Evolutionary conservation across 345 rosid species (phyloP), one percentile per base, ranked within the genome.

Genomic region (Nephelium lappaceum): DNA sequence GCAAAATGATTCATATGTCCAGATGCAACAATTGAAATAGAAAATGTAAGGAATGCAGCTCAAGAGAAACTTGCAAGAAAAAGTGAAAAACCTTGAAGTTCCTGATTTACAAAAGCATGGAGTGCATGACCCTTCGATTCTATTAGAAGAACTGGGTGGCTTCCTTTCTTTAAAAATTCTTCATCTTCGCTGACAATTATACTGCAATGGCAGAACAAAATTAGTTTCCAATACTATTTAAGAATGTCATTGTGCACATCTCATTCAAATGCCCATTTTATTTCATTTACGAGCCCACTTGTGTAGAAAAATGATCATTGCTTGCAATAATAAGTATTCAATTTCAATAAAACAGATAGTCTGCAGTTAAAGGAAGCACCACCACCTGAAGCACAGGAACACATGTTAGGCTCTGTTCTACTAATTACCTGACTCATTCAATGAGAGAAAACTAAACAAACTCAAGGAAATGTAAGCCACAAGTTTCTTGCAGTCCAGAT

Each of bases 111-210:
- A 82, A 93, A 96, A 77, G 81, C 90, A 87, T 91, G 97, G 79
- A 94, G 91, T 62, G 94, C 94, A 83, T 93, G 97, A n/a, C 98
- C 99, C 81, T 90, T 87, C 53, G 99, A 96, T 76, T 94, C 98
- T 72, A 96, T 88, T 74, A 87, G 74, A 51, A 94, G 95, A 83
- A 87, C 82, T 8, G 95, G 89, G 21, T 21, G 74, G 75, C 82
- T 86, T 83, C 93, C 91, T 38, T 84, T 86, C 86, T 86, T 88
- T 67, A 91, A 78, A 87, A 79, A 90, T 74, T 85, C 81, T 85
- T 92, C 98, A 76, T 85, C 80, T 78, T 83, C 85, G 61, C 47
- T 83, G 51, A 92, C 88, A 75, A 67, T 72, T 78, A 95, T 79
- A 74, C 98, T 95, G 90, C 81, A 72, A 85, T 62, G 76, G 12